Base-by-base conservation (phyloP, 2,329 filamentous ascomycete species). In the Corniculantispora saksenae region DNA sequence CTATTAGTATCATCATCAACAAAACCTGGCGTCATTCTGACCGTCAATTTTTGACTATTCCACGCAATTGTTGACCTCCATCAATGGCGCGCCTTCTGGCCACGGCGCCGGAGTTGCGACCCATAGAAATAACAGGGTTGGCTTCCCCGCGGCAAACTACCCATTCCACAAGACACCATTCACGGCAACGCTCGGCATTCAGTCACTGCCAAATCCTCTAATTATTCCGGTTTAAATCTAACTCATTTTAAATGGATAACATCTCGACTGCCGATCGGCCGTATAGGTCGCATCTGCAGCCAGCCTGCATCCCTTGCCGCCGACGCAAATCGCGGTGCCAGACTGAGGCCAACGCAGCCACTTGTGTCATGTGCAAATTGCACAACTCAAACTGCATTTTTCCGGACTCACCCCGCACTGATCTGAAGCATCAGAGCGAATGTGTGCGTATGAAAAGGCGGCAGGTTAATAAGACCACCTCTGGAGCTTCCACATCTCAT, bases 291-390 rank as follows among this genome's bases (percentile, higher is more conserved):
- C 86, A 89, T 75, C 82, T 86, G 66, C 82, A 84, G 47, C 85
- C 86, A 58, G 86, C 86, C 10, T 89, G 87, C 75, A 76, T 85
- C 61, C 77, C 85, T 17, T 89, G 87, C 70, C 81, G 87, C 61
- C 82, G 82, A 66, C 82, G 87, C 66, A 89, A 89, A 72, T 86
- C 85, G 2, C 80, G 87, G 68, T 89, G 87, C 71, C 86, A 85
- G 21, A 82, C 86, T 32, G 85, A 87, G 69, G 75, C 83, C 17
- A 79, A 81, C 5, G 80, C 82, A 2, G 76, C 82, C 60, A 79
- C 80, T 9, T 89, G 86, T 69, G 74, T 87, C 10, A 80, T 88
- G 71, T 89, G 86, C 72, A 82, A 82, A 47, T 82, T 85, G 23
- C 84, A 88, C 69, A 81, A 82, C 10, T 86, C 84, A 6, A 82